These are phyloP conservation scores for Malania oleifera DNA, from an alignment of 164 flowering plant genomes.

Conservation along the genomic window DNA sequence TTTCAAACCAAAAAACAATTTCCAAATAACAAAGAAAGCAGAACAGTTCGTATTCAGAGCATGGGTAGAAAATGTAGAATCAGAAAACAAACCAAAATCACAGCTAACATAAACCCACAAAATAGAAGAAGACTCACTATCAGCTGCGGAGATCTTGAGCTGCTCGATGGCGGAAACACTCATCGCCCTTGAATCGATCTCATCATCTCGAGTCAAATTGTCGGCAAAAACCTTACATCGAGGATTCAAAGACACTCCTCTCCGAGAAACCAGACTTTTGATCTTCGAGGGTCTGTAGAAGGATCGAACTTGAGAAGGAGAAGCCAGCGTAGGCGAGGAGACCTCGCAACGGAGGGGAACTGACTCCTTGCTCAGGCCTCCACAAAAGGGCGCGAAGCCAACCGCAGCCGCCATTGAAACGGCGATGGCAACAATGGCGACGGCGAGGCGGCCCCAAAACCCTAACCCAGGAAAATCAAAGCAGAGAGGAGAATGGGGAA, in stretches of 20 bases:
- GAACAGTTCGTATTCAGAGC: no score
- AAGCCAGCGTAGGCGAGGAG: background rate
- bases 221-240: background rate
- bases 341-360: background rate
- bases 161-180: background rate
- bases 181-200: background rate
- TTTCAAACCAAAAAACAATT: no score
- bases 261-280: background rate
- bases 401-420: slow-evolving; percentile 11
- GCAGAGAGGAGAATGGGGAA: background rate
- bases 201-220: background rate
- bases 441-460: background rate
- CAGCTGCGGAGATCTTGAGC: slow-evolving; percentile 1
- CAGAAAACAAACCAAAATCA: no score
- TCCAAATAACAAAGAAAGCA: no score
- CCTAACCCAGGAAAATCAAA: background rate
- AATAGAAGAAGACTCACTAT: background rate
- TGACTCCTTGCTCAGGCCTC: background rate
- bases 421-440: background rate
- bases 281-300: background rate
- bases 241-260: background rate
- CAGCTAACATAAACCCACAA: no score
- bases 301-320: background rate
- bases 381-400: background rate
- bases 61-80: no score